Evolutionary conservation across 176 grass and related monocot genomes (phyloP).

Genomic region (Tillandsia fasciculata): DNA sequence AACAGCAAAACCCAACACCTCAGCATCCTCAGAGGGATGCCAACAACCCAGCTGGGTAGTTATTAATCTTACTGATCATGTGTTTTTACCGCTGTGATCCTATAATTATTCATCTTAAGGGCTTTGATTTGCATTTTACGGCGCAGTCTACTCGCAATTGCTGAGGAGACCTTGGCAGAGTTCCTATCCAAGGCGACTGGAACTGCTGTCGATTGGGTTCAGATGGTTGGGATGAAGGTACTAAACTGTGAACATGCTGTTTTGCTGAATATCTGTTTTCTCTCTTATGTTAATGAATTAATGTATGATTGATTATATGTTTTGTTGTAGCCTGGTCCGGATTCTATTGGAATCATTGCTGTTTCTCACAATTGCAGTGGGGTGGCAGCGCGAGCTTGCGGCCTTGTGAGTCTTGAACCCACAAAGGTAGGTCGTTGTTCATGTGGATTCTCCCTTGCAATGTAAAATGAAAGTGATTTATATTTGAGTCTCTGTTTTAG

Average conservation of each 20-base stretch:
- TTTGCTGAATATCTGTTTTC: not conserved
- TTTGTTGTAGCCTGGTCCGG: constrained; percentile 88
- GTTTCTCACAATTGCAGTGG: constrained; percentile 99
- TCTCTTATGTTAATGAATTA: not conserved
- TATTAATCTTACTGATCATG: not conserved
- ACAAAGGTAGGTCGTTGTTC: constrained; percentile 55
- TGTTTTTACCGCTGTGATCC: not conserved
- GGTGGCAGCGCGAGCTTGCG: constrained; percentile 93
- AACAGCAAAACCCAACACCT: constrained; percentile 59
- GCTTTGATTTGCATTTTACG: not conserved
- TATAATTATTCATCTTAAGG: not conserved
- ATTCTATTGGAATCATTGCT: constrained; percentile 99
- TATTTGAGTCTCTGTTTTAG: constrained; percentile 30
- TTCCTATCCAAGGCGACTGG: constrained; percentile 98
- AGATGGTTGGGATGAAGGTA: constrained; percentile 99
- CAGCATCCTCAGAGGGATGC: constrained; percentile 72
- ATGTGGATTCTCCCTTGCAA: not conserved
- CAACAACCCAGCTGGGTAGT: constrained; percentile 92
- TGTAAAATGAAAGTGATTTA: not conserved
- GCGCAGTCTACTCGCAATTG: constrained; percentile 78
- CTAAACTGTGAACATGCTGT: not conserved
- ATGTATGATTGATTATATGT: not conserved
- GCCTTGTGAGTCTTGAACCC: constrained; percentile 99
- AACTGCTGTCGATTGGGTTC: constrained; percentile 98
- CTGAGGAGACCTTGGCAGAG: constrained; percentile 97